Conservation (phyloP, 768 basidiomycete genomes). For the Scleroderma citrinum region DNA sequence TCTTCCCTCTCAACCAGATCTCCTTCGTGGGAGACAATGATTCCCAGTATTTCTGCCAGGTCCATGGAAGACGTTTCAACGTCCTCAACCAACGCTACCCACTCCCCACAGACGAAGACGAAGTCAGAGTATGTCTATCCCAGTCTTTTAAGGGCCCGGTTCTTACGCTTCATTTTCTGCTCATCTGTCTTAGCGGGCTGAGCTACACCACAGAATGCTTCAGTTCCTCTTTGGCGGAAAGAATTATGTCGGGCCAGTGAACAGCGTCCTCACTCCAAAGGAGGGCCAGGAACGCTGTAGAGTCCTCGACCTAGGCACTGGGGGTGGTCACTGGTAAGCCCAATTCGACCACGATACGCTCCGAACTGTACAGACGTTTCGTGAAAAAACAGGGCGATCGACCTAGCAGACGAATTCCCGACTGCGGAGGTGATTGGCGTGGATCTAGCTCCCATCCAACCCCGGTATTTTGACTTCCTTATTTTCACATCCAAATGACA, state of each 20-base stretch:
- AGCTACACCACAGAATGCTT: conserved; percentile 58
- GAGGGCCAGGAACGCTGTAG: conserved; percentile 27
- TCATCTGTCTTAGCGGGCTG: conserved; percentile 44
- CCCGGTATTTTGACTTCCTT: conserved; percentile 40
- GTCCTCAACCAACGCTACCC: conserved; percentile 51
- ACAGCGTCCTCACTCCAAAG: conserved; percentile 41
- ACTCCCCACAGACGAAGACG: conserved; percentile 63
- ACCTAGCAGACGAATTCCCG: conserved; percentile 70
- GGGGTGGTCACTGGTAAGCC: conserved; percentile 54
- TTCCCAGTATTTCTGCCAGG: conserved; percentile 46
- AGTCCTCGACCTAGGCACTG: conserved; percentile 67
- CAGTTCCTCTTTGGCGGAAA: conserved; percentile 59
- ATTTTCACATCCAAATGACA: background rate
- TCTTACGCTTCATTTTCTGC: background rate
- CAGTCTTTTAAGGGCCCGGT: background rate
- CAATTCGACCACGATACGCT: conserved; percentile 1
- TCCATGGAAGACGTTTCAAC: conserved; percentile 52
- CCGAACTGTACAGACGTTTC: background rate
- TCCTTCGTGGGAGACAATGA: conserved; percentile 39
- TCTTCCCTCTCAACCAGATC: conserved; percentile 32
- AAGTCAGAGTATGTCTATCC: conserved; percentile 43
- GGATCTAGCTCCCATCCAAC: conserved; percentile 70
- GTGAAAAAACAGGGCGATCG: conserved; percentile 49
- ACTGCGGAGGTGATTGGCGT: conserved; percentile 60
- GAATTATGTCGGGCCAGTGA: conserved; percentile 63